A percentile compares a stretch with the other conserved stretches of the same genome.
These are phyloP conservation scores for Chaetomium sp. DNA, from an alignment of 2,329 filamentous ascomycete genomes.

Conservation along the genomic window DNA sequence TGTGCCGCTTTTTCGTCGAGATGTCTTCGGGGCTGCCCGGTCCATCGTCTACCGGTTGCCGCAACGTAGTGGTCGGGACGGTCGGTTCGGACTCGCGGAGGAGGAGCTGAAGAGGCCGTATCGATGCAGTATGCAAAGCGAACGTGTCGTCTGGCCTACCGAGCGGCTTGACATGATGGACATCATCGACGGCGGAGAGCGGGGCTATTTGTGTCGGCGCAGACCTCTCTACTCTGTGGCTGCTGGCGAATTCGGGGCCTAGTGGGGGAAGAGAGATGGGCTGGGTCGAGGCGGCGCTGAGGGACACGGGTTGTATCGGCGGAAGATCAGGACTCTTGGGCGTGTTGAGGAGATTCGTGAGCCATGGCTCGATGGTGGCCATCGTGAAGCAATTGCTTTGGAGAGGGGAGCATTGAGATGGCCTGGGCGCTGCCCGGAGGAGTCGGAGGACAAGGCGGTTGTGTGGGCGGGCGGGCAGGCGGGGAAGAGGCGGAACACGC, in stretches of 20 bases:
- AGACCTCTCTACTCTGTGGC: slow-evolving; percentile 45
- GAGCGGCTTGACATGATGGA: slow-evolving; percentile 28
- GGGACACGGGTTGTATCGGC: slow-evolving; percentile 53
- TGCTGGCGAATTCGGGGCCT: slow-evolving; percentile 48
- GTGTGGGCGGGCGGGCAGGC: background rate
- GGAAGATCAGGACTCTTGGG: slow-evolving; percentile 56
- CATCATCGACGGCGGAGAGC: slow-evolving; percentile 28
- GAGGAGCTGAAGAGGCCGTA: slow-evolving; percentile 46
- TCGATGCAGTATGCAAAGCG: slow-evolving; percentile 26
- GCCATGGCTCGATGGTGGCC: slow-evolving; percentile 68
- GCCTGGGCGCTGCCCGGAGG: slow-evolving; percentile 25
- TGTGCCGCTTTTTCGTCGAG: slow-evolving; percentile 58
- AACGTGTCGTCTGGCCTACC: slow-evolving; percentile 26
- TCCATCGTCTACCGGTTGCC: slow-evolving; percentile 51
- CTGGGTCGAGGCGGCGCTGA: slow-evolving; percentile 40
- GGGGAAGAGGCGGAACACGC: slow-evolving; percentile 18
- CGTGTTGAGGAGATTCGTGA: slow-evolving; percentile 66
- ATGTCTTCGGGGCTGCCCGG: slow-evolving; percentile 49
- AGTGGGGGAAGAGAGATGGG: slow-evolving; percentile 53
- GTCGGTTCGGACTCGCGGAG: slow-evolving; percentile 42
- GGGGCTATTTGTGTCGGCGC: slow-evolving; percentile 38
- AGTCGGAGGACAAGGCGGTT: slow-evolving; percentile 10
- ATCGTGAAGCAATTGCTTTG: slow-evolving; percentile 49
- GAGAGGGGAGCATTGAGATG: slow-evolving; percentile 44
- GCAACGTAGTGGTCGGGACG: slow-evolving; percentile 49